phyloP scores from a whole-genome alignment of 192 early-diverging fungal species.

The Geranomyces michiganensis region DNA sequence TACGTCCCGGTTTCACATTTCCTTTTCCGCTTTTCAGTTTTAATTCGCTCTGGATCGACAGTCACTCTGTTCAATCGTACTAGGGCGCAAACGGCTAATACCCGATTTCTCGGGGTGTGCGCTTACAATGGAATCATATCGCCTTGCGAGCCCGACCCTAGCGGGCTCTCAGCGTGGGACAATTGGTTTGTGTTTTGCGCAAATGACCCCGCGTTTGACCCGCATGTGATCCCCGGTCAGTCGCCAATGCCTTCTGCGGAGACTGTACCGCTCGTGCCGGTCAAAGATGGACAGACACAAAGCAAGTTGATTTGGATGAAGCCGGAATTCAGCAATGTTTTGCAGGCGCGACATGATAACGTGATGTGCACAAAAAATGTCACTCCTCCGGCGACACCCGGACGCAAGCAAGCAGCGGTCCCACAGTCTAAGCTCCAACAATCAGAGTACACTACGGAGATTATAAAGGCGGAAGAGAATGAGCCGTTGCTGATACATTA shows the following conservation, averaged over 20 bases:
- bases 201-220: slow-evolving; percentile 55
- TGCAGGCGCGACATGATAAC: no score
- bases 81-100: slow-evolving; percentile 86
- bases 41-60: slow-evolving; percentile 83
- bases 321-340: neutral
- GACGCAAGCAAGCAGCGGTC: neutral
- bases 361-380: neutral
- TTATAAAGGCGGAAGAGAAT: neutral
- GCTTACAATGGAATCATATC: slow-evolving; percentile 26
- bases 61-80: slow-evolving; percentile 89
- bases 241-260: neutral
- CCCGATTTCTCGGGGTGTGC: slow-evolving; percentile 79
- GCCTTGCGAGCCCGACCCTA: neutral
- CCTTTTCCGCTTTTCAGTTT: slow-evolving; percentile 56
- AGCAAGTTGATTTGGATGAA: neutral
- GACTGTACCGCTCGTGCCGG: neutral
- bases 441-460: no score
- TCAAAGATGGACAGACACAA: neutral
- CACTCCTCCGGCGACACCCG: neutral
- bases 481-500: slow-evolving; percentile 49
- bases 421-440: neutral
- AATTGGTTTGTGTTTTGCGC: slow-evolving; percentile 86
- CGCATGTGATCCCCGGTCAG: neutral
- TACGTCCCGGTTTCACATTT: no score
- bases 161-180: slow-evolving; percentile 69